These are phyloP conservation scores for fission yeast (Schizosaccharomyces pombe) DNA, from an alignment of 805 yeast species.

Conservation along the genomic window DNA sequence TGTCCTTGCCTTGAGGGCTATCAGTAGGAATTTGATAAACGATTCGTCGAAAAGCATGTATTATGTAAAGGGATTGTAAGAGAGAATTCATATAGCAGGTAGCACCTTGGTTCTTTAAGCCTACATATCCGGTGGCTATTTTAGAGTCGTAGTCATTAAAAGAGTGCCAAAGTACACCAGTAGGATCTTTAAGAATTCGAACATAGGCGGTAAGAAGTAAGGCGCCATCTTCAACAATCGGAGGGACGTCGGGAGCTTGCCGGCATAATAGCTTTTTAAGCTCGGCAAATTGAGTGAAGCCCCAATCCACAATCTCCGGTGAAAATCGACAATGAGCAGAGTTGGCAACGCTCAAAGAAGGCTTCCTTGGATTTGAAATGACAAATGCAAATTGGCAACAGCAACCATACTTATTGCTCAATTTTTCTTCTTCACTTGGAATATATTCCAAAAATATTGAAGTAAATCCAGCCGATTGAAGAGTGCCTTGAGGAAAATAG, in stretches of 20 bases:
- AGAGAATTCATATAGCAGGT: conserved; percentile 89
- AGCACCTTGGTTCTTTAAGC: conserved; percentile 90
- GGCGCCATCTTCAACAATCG: conserved; percentile 28
- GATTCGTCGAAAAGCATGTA: conserved; percentile 54
- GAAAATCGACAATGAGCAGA: conserved; percentile 57
- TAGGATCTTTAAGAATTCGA: conserved; percentile 59
- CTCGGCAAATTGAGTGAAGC: conserved; percentile 60
- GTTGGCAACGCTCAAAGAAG: not conserved
- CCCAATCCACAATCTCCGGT: conserved; percentile 76
- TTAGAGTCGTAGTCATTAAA: conserved; percentile 61
- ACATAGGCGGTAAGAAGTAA: conserved; percentile 57
- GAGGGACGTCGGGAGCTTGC: conserved; percentile 16
- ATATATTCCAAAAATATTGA: not conserved
- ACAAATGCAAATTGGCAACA: not conserved
- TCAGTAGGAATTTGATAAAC: conserved; percentile 80
- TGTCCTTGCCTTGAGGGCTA: conserved; percentile 25
- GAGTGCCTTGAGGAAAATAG: not conserved
- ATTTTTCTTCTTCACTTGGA: not conserved
- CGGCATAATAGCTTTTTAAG: conserved; percentile 23
- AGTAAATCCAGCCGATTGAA: not conserved
- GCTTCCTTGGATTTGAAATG: not conserved
- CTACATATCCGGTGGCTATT: conserved; percentile 70
- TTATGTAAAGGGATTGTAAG: conserved; percentile 72
- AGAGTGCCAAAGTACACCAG: conserved; percentile 87
- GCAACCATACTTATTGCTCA: not conserved